phyloP scores from a whole-genome alignment of 2,329 filamentous ascomycete species.

The Botrytis fragariae region DNA sequence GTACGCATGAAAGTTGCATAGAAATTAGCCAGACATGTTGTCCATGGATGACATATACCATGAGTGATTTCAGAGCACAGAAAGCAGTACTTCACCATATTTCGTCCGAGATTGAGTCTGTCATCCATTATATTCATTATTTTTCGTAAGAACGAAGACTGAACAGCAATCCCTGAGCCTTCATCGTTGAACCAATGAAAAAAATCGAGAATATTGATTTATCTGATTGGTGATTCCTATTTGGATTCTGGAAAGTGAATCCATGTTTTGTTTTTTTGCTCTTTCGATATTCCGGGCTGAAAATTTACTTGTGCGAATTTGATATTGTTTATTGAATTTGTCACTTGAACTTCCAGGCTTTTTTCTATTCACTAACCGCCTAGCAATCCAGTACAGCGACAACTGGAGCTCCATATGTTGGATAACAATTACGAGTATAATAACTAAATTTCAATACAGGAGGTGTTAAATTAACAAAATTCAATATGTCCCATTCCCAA shows the following conservation, averaged over 20 bases:
- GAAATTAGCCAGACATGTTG: neutral
- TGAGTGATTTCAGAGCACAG: neutral
- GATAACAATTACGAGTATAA: neutral
- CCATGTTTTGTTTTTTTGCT: too few species aligned
- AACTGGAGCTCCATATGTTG: neutral
- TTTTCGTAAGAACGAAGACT: neutral
- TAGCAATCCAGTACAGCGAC: neutral
- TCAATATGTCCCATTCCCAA: too few species aligned
- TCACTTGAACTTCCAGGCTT: neutral
- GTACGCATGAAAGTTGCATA: neutral
- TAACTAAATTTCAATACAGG: too few species aligned
- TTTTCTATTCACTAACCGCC: neutral
- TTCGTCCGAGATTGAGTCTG: neutral
- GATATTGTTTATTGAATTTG: too few species aligned
- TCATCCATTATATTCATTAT: neutral
- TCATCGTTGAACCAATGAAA: neutral
- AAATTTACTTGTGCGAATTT: neutral
- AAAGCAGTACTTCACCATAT: neutral
- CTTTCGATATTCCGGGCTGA: too few species aligned
- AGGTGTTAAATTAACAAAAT: too few species aligned
- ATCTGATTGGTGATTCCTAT: neutral
- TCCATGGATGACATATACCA: accelerated
- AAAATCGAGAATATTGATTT: neutral
- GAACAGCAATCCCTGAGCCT: neutral
- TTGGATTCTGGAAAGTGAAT: neutral